phyloP scores from a whole-genome alignment of 2,329 filamentous ascomycete genomes.

The Clarireedia homoeocarpa region DNA sequence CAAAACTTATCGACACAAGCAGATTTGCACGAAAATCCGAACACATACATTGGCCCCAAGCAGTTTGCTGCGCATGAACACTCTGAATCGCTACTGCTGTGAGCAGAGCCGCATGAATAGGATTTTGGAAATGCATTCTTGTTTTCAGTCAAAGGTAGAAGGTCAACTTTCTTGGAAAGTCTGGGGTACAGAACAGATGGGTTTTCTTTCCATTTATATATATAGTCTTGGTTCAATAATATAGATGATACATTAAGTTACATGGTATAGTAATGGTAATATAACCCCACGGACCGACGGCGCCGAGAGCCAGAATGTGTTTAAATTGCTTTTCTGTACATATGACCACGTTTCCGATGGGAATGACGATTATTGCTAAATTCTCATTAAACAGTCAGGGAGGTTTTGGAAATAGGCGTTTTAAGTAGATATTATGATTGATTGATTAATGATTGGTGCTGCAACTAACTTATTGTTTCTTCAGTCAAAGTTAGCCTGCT shows the following conservation, averaged over 20 bases:
- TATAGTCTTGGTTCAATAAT: not conserved
- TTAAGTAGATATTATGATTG: too few species aligned
- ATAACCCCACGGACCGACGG: not conserved
- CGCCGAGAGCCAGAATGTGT: not conserved
- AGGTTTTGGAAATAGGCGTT: too few species aligned
- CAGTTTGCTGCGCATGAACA: slow-evolving; percentile 16
- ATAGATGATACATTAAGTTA: too few species aligned
- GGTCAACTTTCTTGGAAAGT: not conserved
- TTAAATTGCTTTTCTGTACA: not conserved
- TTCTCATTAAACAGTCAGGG: too few species aligned
- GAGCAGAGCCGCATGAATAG: not conserved
- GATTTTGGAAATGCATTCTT: not conserved
- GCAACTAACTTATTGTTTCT: too few species aligned
- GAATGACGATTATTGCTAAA: too few species aligned
- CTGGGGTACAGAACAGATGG: not conserved
- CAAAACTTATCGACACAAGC: not conserved
- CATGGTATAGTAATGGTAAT: too few species aligned
- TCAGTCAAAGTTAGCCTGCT: too few species aligned
- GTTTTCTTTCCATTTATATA: not conserved
- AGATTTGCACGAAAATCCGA: not conserved
- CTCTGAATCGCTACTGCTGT: not conserved
- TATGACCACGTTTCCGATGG: too few species aligned
- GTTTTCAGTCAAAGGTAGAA: not conserved
- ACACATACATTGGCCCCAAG: slow-evolving; percentile 21
- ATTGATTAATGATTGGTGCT: too few species aligned